Conservation (phyloP, 208 protist genomes). For the Wallacemonas sp. region DNA sequence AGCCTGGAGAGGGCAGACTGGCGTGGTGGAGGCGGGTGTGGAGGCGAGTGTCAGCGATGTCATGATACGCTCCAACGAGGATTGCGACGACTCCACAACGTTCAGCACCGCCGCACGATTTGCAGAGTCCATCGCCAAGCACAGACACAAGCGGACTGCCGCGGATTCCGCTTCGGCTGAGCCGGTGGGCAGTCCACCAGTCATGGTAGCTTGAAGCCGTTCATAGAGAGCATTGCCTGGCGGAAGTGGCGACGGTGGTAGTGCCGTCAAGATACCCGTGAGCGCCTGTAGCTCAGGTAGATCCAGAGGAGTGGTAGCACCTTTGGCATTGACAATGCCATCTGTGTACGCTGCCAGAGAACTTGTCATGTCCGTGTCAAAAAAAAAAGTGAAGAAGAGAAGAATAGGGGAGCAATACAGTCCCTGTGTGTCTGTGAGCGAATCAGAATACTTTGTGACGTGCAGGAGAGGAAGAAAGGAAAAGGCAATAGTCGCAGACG, state of each 20-base stretch:
- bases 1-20: neutral
- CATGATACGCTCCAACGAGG: neutral
- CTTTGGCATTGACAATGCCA: conserved; percentile 2
- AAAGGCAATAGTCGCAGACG: no score
- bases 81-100: conserved; percentile 10
- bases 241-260: conserved; percentile 3
- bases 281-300: conserved; percentile 7
- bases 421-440: conserved; percentile 8
- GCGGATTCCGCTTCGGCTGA: neutral
- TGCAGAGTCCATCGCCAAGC: neutral
- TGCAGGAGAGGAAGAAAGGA: no score
- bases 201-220: conserved; percentile 3
- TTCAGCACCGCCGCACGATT: conserved; percentile 2
- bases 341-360: conserved; percentile 5
- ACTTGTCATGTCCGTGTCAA: neutral
- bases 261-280: conserved; percentile 3
- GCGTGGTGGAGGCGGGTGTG: no score
- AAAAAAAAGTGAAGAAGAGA: neutral
- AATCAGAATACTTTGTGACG: no score
- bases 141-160: conserved; percentile 9
- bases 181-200: neutral
- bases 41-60: no score
- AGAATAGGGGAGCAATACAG: neutral
- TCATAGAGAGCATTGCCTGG: neutral
- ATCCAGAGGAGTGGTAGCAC: neutral